Base-by-base conservation (phyloP, 495 filamentous ascomycete species). In the Cercophora newfieldiana region DNA sequence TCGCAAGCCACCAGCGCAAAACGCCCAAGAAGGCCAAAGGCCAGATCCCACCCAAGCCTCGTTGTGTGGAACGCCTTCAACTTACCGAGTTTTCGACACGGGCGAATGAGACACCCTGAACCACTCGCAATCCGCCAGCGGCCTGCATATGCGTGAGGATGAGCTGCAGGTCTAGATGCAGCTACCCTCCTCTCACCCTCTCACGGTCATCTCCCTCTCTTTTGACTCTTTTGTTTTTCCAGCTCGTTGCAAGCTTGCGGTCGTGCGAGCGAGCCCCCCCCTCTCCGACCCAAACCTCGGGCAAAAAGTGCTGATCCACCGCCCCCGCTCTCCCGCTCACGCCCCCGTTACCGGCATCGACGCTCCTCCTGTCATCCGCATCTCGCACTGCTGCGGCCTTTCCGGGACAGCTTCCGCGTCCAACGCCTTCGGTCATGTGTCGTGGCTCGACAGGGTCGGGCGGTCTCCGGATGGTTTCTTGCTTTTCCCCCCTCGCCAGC, bases 131-230 rank as follows among this genome's bases (percentile, higher is more conserved):
- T 59, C 44, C 57, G 67, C 69, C 72, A 74, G 67, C 71, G 68
- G 74, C 64, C 68, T 74, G 73, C 74, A 77, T 73, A 64, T 64
- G 56, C 31, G 29, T 51, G 74, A 75, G 72, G 70, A 72, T 64
- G 71, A 75, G 74, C 72, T 76, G 75, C 75, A 76, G 74, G 59
- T 14, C 37, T 44, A 44, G 44, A 60, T 60, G 58, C 58, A 60
- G 30, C 19, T 48, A 28, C n/a, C n/a, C n/a, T n/a, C 33, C 33
- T 59, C 71, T 68, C 70, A 56, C 24, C 30, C 29, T 64, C 29
- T 44, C 47, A 56, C 53, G 19, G 29, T 64, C 33, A 25, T 56
- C 48, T 25, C 44, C 10, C 60, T 53, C 47, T 37, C 48, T 54
- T 33, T 22, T 10, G n/a, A n/a, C n/a, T n/a, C n/a, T n/a, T n/a